Evolutionary conservation across 2,329 filamentous ascomycete genomes (phyloP), one percentile per base, ranked within the genome.

Genomic region (Rhynchosporium graminicola): DNA sequence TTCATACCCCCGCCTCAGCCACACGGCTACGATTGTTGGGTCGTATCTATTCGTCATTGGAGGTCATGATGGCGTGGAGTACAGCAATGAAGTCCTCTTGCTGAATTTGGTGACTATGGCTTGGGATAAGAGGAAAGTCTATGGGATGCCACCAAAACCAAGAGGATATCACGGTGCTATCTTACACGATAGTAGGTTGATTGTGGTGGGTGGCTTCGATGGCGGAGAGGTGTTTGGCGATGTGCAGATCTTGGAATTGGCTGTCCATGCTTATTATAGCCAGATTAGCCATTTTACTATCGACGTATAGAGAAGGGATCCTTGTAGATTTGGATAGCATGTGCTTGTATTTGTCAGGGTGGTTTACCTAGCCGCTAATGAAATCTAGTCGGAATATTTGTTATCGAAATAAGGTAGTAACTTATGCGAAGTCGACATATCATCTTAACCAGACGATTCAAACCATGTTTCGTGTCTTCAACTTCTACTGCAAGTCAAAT

Each of bases 251-350:
- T 76, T 90, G 60, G 87, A 90, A 76, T 76, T 90, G 69, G 87
- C 86, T 2, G 86, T 89, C 10, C 87, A 89, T 74, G 83, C 87
- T 43, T 90, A 90, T 73, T 90, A 89, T 71, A 88, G 86, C 65
- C 87, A 90, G 75, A 90, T 90, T 72, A 88, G 86, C 73, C 86
- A 89, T 74, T 90, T 89, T 68, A 86, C 80, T 45, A 89, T 90
- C 69, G 86, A 88, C 70, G 85, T 89, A 63, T 88, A 74, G 50
- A 46, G 15, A 13, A n/a, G 43, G 33, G 2, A 1, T 2, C 5
- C 33, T 36, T 36, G 28, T n/a, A 57, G 46, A n/a, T 12, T 38
- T 46, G 45, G 5, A n/a, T 15, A 45, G 6, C 1, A n/a, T 15
- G n/a, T n/a, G 20, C 20, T 20, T 20, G 20, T 20, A 20, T 20